These are phyloP conservation scores for Buddleja alternifolia DNA, from an alignment of 257 asterid genomes.

Conservation along the genomic window DNA sequence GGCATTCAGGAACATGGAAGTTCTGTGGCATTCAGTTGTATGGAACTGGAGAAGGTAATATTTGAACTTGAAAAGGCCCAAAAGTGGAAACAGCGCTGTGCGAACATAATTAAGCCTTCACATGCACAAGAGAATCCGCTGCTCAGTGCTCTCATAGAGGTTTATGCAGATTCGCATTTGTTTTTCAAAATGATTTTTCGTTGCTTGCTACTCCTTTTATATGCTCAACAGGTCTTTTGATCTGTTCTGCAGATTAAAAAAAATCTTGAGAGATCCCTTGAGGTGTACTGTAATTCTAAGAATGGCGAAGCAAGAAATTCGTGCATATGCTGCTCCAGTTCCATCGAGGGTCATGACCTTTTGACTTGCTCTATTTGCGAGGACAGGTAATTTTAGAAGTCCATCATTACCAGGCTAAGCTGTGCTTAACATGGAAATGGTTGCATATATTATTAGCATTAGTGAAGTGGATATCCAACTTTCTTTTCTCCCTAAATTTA, in stretches of 20 bases:
- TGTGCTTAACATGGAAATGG: constrained; percentile 24
- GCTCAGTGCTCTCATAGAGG: constrained; percentile 62
- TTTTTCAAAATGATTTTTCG: constrained; percentile 22
- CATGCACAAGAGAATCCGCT: constrained; percentile 43
- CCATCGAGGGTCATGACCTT: constrained; percentile 47
- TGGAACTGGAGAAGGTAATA: constrained; percentile 67
- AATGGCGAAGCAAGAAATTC: constrained; percentile 32
- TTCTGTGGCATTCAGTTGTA: constrained; percentile 68
- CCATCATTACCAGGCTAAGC: constrained; percentile 9
- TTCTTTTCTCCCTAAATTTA: neutral
- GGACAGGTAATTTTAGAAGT: constrained; percentile 51
- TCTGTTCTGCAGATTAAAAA: constrained; percentile 51
- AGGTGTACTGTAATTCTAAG: constrained; percentile 44
- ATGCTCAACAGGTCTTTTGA: constrained; percentile 17
- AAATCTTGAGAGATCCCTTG: constrained; percentile 58
- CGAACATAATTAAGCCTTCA: constrained; percentile 51
- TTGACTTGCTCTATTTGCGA: constrained; percentile 67
- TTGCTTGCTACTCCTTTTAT: constrained; percentile 4
- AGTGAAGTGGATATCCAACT: constrained; percentile 6
- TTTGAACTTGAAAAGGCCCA: constrained; percentile 61
- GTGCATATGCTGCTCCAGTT: constrained; percentile 50
- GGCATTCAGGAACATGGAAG: constrained; percentile 70
- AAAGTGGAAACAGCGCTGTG: constrained; percentile 64
- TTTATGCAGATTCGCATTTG: constrained; percentile 28
- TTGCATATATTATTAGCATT: constrained; percentile 13